Evolutionary conservation across 768 basidiomycete species (phyloP), one percentile per base, ranked within the genome.

Genomic region (Leccinum boreale): DNA sequence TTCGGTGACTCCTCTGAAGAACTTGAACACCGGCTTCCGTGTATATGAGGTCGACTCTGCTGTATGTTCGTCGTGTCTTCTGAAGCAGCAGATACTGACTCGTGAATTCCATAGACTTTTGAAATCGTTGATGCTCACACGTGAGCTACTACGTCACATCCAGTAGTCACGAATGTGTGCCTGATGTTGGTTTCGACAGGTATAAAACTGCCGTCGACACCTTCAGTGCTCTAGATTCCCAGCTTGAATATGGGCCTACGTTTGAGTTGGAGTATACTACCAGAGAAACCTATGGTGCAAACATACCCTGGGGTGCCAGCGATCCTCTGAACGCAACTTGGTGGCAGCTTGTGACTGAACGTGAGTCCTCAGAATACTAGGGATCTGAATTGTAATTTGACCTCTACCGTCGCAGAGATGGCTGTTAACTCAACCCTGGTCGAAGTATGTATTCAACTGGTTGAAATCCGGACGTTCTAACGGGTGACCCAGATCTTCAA

Each of bases 311-410:
- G 89, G 75, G 77, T 26, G 67, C 73, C 3, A 75, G 78, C 54
- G 88, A 88, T 66, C 89, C 89, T 0, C 71, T 92, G 60, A 91
- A 91, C 59, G 87, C 87, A 7, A 90, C 90, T 10, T 91, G 86
- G 85, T 91, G 89, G 89, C 89, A 90, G 63, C 80, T 71, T 48
- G 86, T 91, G 44, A 90, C 89, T 10, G 87, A 90, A 73, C 80
- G 87, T 85, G 56, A 60, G 78, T 73, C 58, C 35, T 33, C n/a
- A 9, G n/a, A 36, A 50, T 26, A n/a, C n/a, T n/a, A 29, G 28
- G 23, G 12, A 33, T 39, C 52, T 3, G 52, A 50, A 28, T 14
- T 36, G 7, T 35, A n/a, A 23, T 47, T 58, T 39, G 19, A 62
- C 45, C 55, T 5, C 29, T 10, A 24, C 23, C 12, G 23, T 36